Evolutionary conservation across 768 basidiomycete species (phyloP).

Genomic region (Austroboletus festivus): DNA sequence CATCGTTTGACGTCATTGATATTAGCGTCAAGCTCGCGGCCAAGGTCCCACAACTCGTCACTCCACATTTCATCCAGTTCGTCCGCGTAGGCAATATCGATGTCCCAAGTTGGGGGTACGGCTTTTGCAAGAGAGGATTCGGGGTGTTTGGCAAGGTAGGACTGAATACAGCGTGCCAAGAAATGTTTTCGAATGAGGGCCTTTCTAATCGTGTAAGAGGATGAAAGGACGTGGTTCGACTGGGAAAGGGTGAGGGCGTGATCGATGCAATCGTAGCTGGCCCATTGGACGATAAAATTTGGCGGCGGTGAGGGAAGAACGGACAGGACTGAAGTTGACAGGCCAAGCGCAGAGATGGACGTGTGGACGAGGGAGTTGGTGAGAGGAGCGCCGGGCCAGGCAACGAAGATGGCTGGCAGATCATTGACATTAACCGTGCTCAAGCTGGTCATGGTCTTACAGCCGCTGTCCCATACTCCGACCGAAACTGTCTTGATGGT

Average conservation of each 20-base stretch:
- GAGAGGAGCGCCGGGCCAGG: slow-evolving; percentile 54
- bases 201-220: slow-evolving; percentile 87
- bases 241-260: slow-evolving; percentile 64
- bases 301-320: slow-evolving; percentile 22
- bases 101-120: slow-evolving; percentile 73
- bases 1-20: slow-evolving; percentile 40
- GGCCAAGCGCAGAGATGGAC: slow-evolving; percentile 36
- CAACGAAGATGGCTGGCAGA: slow-evolving; percentile 38
- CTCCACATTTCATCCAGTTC: slow-evolving; percentile 92
- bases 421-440: no score
- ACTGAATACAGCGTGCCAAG: slow-evolving; percentile 69
- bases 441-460: not conserved
- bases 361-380: slow-evolving; percentile 46
- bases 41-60: slow-evolving; percentile 92
- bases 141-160: slow-evolving; percentile 70
- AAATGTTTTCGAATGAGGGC: slow-evolving; percentile 94
- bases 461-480: no score
- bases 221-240: slow-evolving; percentile 57
- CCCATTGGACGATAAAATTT: slow-evolving; percentile 64
- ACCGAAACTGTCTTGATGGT: slow-evolving; percentile 21
- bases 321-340: slow-evolving; percentile 29
- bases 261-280: slow-evolving; percentile 82
- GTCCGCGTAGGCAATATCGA: slow-evolving; percentile 87
- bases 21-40: slow-evolving; percentile 49
- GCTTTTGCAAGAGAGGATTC: slow-evolving; percentile 51